Conservation (phyloP, 164 flowering plant species). For the Nelumbo lutea region DNA sequence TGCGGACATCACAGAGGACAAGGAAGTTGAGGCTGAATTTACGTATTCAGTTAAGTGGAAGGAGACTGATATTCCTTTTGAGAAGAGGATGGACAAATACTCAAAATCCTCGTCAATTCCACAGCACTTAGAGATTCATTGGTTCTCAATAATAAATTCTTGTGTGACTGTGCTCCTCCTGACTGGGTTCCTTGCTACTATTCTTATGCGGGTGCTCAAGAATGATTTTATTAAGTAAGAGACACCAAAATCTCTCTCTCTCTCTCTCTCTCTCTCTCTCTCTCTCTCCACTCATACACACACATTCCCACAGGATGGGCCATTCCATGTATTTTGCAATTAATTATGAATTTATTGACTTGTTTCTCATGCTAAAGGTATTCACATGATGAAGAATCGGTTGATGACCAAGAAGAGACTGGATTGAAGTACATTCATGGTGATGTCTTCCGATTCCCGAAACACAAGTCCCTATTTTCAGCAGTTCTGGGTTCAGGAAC, state of each 20-base stretch:
- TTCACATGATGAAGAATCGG: constrained; percentile 52
- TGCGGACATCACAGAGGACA: constrained; percentile 49
- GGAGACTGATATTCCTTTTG: constrained; percentile 47
- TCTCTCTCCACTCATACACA: not conserved
- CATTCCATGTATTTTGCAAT: too few species aligned
- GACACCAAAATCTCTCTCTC: not conserved
- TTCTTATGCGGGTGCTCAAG: constrained; percentile 29
- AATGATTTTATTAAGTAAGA: constrained; percentile 40
- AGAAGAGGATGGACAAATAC: constrained; percentile 56
- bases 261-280: not conserved
- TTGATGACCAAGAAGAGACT: constrained; percentile 58
- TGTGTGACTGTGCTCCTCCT: constrained; percentile 9
- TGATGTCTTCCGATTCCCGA: constrained; percentile 57
- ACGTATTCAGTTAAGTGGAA: constrained; percentile 49
- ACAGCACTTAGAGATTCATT: constrained; percentile 26
- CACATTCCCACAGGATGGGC: too few species aligned
- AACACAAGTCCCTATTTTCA: constrained; percentile 43
- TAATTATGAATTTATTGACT: not conserved
- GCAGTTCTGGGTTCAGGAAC: constrained; percentile 54
- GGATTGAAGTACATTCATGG: constrained; percentile 67
- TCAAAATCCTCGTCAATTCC: constrained; percentile 47
- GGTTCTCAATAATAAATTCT: constrained; percentile 42
- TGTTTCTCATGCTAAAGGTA: constrained; percentile 26
- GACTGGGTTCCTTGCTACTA: constrained; percentile 55
- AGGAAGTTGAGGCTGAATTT: constrained; percentile 42